Evolutionary conservation across 1,284 basidiomycete genomes (phyloP).

Genomic region (Ganoderma sp.): DNA sequence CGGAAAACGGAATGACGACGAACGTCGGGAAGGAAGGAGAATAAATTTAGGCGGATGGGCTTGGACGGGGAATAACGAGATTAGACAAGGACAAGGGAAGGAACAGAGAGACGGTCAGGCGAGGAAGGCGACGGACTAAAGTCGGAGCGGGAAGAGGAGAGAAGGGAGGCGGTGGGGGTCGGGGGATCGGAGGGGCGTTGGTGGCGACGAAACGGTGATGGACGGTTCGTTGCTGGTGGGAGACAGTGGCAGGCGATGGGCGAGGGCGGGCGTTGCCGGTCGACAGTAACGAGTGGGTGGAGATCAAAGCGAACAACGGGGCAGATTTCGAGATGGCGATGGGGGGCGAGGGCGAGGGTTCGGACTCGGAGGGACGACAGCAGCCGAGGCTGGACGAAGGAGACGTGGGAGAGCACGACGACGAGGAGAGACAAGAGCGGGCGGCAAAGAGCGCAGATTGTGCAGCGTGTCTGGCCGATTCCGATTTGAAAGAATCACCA

Average conservation of each 20-base stretch:
- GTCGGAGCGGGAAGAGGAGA: conserved; percentile 8
- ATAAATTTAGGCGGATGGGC: neutral
- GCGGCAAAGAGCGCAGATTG: neutral
- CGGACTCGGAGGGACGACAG: neutral
- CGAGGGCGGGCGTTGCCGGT: neutral
- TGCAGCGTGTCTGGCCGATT: conserved; percentile 3
- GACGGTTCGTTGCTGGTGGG: conserved; percentile 6
- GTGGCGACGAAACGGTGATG: conserved; percentile 9
- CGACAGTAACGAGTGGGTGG: neutral
- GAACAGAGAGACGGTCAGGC: conserved; percentile 2
- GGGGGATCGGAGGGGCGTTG: neutral
- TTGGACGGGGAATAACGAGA: neutral
- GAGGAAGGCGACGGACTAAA: conserved; percentile 8
- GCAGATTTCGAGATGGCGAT: neutral
- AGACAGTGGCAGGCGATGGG: neutral
- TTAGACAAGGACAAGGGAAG: neutral
- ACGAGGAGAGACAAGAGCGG: neutral
- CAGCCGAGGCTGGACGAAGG: neutral
- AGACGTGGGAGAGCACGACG: neutral
- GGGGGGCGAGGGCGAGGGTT: neutral
- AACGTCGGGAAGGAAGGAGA: neutral
- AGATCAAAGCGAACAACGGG: neutral
- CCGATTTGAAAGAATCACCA: conserved; percentile 1
- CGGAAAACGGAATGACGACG: neutral
- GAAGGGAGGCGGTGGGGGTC: neutral